phyloP scores from a whole-genome alignment of 78 protist genomes.

The Pelomyxa schiedti region DNA sequence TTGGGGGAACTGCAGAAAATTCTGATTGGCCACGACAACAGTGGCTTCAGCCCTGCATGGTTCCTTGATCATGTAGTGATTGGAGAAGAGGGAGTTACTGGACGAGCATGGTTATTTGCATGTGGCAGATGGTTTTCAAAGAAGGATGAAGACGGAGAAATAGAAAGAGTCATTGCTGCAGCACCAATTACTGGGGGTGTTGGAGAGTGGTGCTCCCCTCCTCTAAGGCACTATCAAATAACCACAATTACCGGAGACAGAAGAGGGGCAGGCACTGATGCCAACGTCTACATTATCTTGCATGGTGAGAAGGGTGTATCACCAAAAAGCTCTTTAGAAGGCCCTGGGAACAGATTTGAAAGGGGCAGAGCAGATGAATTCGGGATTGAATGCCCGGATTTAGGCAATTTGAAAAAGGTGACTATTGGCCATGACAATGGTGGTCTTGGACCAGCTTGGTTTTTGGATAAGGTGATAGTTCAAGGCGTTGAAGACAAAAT shows the following conservation, averaged over 20 bases:
- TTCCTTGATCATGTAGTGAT: neutral
- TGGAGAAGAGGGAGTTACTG: too few relatives aligned
- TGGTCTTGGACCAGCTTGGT: neutral
- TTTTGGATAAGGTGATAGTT: too few relatives aligned
- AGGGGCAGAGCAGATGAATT: neutral
- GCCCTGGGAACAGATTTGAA: too few relatives aligned
- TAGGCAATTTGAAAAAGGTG: neutral
- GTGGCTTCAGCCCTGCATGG: neutral
- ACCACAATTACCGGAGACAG: neutral
- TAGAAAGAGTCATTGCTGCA: neutral
- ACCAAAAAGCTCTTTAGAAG: too few relatives aligned
- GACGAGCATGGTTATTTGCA: neutral
- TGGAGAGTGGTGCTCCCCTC: too few relatives aligned
- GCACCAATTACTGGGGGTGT: too few relatives aligned
- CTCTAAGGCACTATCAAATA: neutral
- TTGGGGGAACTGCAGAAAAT: neutral
- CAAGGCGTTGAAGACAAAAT: neutral
- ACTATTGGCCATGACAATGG: neutral
- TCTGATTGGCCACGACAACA: conserved; percentile 7
- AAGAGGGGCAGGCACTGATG: too few relatives aligned
- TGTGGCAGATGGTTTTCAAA: neutral
- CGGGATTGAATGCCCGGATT: neutral
- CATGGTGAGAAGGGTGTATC: neutral
- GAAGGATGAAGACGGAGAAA: too few relatives aligned
- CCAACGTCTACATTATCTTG: neutral